phyloP scores from a whole-genome alignment of 2,329 filamentous ascomycete genomes.

The Daldinia sp. region DNA sequence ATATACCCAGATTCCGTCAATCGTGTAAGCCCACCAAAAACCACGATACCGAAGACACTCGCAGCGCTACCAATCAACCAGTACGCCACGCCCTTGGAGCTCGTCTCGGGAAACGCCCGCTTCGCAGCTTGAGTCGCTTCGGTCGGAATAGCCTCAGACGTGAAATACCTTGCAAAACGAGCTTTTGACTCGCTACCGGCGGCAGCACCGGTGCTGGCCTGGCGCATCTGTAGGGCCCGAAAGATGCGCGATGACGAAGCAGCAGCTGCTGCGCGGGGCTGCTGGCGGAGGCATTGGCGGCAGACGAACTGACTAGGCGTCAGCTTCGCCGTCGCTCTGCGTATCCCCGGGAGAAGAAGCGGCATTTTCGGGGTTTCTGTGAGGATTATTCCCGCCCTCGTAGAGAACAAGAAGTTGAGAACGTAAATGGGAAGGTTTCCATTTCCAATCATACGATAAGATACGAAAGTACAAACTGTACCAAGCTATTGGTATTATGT shows the following conservation, averaged over 20 bases:
- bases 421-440: conserved; percentile 40
- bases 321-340: conserved; percentile 56
- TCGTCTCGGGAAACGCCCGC: conserved; percentile 68
- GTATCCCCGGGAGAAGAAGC: conserved; percentile 57
- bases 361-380: conserved; percentile 53
- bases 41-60: conserved; percentile 96
- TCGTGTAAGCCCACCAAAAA: conserved; percentile 92
- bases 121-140: conserved; percentile 48
- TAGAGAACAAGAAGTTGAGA: conserved; percentile 12
- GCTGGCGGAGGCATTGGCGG: conserved; percentile 60
- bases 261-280: conserved; percentile 36
- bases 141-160: conserved; percentile 31
- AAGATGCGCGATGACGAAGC: conserved; percentile 55
- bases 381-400: conserved; percentile 12
- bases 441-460: conserved; percentile 43
- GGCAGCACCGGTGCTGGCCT: conserved; percentile 28
- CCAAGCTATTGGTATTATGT: not conserved
- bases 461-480: conserved; percentile 5
- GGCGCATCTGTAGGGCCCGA: conserved; percentile 45
- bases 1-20: conserved; percentile 95
- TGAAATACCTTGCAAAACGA: conserved; percentile 48
- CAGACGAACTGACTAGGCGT: conserved; percentile 59
- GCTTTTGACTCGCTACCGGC: conserved; percentile 27
- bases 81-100: conserved; percentile 83
- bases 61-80: conserved; percentile 93